Evolutionary conservation across 176 grass and related monocot species (phyloP), one percentile per base, ranked within the genome.

Genomic region (Triticum urartu): DNA sequence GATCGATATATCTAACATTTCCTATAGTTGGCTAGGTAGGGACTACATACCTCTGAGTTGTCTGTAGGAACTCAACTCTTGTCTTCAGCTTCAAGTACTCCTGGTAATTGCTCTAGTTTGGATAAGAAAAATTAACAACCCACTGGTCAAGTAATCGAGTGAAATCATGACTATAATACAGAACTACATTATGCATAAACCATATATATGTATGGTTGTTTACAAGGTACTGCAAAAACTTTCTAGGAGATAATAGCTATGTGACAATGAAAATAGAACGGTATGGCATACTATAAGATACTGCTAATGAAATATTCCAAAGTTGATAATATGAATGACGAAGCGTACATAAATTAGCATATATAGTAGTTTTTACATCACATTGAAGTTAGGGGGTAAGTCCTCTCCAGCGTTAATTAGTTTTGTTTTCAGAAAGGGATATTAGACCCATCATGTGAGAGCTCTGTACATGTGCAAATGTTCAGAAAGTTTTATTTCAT

Each of bases 11-110:
- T 17, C 48, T 10, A 77, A 58, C 17, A 77, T 58, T 56, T 34
- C 47, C 1, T 52, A 50, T 5, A 26, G 15, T 9, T 62, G 21
- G 45, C 45, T 48, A 48, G n/a, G 8, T 77, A 78, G 36, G 26
- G 28, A 56, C 6, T 67, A 75, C 24, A 22, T 90, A 98, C 95
- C 95, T 95, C 74, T 98, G 95, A 83, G 83, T 95, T 67, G 87
- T 87, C 67, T 98, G 95, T 48, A 98, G 91, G 86, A 89, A 84
- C 78, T 98, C 95, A 75, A 98, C 84, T 93, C 84, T 92, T 80
- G 88, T 91, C 87, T 95, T 98, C 38, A 98, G 64, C 91, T 93
- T 95, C 81, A 98, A 87, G 47, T 93, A 98, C 32, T 95, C 95
- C 62, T 95, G 93, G 83, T 93, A 93, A 84, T 91, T 95, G 38